Evolutionary conservation across 1,284 basidiomycete genomes (phyloP).

Genomic region (Tremellales sp.): DNA sequence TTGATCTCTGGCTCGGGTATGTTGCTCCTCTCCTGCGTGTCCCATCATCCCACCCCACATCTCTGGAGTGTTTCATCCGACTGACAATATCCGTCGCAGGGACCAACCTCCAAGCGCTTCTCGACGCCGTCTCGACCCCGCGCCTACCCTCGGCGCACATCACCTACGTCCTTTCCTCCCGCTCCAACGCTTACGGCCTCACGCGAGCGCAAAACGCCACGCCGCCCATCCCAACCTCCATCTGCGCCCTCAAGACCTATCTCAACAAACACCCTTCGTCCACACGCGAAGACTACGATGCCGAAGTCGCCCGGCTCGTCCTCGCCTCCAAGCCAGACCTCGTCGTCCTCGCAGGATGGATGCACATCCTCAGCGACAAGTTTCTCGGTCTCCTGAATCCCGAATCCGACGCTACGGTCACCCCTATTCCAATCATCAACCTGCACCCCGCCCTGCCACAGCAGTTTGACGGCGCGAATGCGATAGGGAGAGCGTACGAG

Average conservation of each 20-base stretch:
- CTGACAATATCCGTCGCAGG: constrained; percentile 57
- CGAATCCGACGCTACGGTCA: constrained; percentile 17
- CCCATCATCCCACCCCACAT: background rate
- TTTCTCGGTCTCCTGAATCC: constrained; percentile 53
- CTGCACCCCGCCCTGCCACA: constrained; percentile 94
- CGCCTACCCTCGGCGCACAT: constrained; percentile 66
- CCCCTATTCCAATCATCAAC: constrained; percentile 88
- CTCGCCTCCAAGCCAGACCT: constrained; percentile 66
- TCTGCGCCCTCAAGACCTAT: constrained; percentile 82
- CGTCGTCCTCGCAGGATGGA: constrained; percentile 93
- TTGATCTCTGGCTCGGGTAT: constrained; percentile 80
- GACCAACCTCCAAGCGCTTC: constrained; percentile 91
- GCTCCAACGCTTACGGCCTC: constrained; percentile 87
- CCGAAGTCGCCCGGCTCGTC: constrained; percentile 71
- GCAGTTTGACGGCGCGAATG: constrained; percentile 87
- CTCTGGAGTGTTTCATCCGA: too few species aligned
- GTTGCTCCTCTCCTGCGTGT: constrained; percentile 17
- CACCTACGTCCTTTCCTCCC: constrained; percentile 82
- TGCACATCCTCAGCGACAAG: constrained; percentile 73
- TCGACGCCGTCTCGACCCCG: constrained; percentile 68
- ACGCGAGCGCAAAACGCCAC: constrained; percentile 65
- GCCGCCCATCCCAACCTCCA: constrained; percentile 75
- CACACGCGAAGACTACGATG: constrained; percentile 81
- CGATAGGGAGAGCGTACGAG: constrained; percentile 83
- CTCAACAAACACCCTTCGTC: constrained; percentile 68